Percentiles rank a stretch among this genome's conserved stretches.
These are phyloP conservation scores for Mucor lusitanicus DNA, from an alignment of 371 early-diverging fungal species.

Conservation along the genomic window DNA sequence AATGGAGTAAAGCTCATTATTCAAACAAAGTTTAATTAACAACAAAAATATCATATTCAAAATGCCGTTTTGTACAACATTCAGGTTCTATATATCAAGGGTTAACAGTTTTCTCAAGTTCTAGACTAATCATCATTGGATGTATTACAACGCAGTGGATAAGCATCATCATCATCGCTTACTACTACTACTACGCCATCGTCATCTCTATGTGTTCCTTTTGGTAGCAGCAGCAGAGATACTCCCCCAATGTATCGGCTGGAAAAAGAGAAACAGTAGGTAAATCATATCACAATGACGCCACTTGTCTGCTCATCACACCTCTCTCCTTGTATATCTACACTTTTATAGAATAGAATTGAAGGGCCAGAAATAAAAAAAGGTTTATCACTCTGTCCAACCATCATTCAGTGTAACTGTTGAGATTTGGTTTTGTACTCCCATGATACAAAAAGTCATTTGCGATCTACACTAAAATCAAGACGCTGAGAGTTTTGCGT, in stretches of 20 bases:
- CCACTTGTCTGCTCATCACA: neutral
- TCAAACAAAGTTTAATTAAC: neutral
- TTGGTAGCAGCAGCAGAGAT: neutral
- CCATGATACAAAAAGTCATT: neutral
- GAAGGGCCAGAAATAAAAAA: neutral
- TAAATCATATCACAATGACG: slow-evolving; percentile 1
- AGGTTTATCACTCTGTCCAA: neutral
- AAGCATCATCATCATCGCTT: neutral
- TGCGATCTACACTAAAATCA: neutral
- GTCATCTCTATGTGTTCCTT: neutral
- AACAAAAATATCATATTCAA: neutral
- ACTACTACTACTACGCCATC: neutral
- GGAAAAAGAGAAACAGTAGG: neutral
- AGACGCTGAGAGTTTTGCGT: too few species aligned
- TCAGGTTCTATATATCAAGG: neutral
- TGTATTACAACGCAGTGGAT: neutral
- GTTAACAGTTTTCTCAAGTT: neutral
- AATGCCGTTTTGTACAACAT: neutral
- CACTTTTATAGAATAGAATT: neutral
- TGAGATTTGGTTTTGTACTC: neutral
- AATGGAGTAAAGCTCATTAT: neutral
- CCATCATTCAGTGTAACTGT: too few species aligned
- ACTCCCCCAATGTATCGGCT: too few species aligned
- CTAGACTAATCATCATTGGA: neutral
- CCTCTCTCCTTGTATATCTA: neutral